These are phyloP conservation scores for Pseudoperonospora humuli DNA, from an alignment of 352 stramenopile species.

Conservation along the genomic window DNA sequence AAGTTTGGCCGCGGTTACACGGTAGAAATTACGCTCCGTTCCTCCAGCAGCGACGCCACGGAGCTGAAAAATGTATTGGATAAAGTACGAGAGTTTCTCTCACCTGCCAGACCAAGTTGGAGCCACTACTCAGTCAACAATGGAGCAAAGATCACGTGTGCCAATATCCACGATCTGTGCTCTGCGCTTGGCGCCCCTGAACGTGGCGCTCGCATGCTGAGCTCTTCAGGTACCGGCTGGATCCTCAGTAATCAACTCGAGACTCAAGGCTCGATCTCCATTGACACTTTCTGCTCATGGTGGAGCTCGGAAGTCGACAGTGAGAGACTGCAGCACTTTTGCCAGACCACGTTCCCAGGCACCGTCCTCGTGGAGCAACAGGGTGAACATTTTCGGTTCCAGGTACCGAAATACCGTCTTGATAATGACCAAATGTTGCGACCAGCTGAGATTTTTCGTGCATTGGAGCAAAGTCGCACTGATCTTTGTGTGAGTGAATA, in stretches of 20 bases:
- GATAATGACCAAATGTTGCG: conserved; percentile 35
- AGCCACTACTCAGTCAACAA: conserved; percentile 17
- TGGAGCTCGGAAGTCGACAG: conserved; percentile 42
- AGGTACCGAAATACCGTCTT: conserved; percentile 67
- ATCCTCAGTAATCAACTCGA: conserved; percentile 38
- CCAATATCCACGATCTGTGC: conserved; percentile 29
- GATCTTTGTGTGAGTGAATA: conserved; percentile 76
- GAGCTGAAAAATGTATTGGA: conserved; percentile 19
- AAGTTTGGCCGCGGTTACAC: conserved; percentile 94
- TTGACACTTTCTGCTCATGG: conserved; percentile 49
- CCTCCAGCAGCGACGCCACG: conserved; percentile 17
- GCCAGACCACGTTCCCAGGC: conserved; percentile 29
- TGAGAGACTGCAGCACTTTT: conserved; percentile 32
- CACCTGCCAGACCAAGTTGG: too few species aligned
- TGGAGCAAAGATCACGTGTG: conserved; percentile 21
- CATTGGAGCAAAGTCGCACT: conserved; percentile 61
- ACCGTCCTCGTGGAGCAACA: conserved; percentile 52
- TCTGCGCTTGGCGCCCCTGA: conserved; percentile 23
- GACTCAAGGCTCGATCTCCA: conserved; percentile 32
- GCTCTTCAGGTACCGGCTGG: conserved; percentile 31
- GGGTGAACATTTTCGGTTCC: conserved; percentile 59
- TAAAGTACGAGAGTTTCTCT: too few species aligned
- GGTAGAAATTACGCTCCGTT: conserved; percentile 66
- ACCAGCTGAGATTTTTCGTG: conserved; percentile 57
- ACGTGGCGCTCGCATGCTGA: conserved; percentile 31